These are phyloP conservation scores for Akanthomyces lecanii DNA, from an alignment of 2,329 filamentous ascomycete species.

Conservation along the genomic window DNA sequence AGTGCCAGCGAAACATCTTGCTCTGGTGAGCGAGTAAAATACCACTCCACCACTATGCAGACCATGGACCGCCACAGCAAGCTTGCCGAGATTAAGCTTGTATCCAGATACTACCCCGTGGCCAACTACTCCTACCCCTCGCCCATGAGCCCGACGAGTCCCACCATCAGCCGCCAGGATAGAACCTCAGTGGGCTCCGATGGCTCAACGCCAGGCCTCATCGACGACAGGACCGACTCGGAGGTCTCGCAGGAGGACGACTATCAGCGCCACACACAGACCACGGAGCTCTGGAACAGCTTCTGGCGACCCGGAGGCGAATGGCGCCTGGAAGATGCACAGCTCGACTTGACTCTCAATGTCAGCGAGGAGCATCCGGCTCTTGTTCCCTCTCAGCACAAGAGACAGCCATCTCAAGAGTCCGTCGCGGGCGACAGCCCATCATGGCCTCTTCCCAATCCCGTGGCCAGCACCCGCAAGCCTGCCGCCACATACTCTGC, in stretches of 20 bases:
- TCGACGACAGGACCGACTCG: slow-evolving; percentile 48
- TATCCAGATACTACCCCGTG: slow-evolving; percentile 37
- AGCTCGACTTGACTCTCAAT: slow-evolving; percentile 18
- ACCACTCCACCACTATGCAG: background rate
- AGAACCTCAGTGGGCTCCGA: slow-evolving; percentile 44
- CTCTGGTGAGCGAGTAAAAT: background rate
- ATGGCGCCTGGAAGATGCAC: slow-evolving; percentile 13
- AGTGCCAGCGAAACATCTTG: background rate
- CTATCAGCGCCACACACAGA: slow-evolving; percentile 43
- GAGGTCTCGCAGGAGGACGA: slow-evolving; percentile 50
- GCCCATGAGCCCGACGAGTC: slow-evolving; percentile 13
- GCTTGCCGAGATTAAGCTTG: slow-evolving; percentile 36
- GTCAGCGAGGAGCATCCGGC: slow-evolving; percentile 28
- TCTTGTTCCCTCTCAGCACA: slow-evolving; percentile 29
- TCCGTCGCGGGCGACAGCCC: slow-evolving; percentile 25
- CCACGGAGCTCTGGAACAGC: slow-evolving; percentile 47
- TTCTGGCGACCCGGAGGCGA: slow-evolving; percentile 38
- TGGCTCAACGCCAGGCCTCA: slow-evolving; percentile 44
- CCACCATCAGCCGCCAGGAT: slow-evolving; percentile 23
- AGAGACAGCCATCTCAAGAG: slow-evolving; percentile 20
- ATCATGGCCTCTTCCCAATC: slow-evolving; percentile 26
- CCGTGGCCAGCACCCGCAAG: slow-evolving; percentile 22
- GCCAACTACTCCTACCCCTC: slow-evolving; percentile 39
- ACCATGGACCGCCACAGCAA: slow-evolving; percentile 36
- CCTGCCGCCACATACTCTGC: slow-evolving; percentile 36